phyloP scores from a whole-genome alignment of 2,329 filamentous ascomycete species.

The Metarhizium anisopliae region DNA sequence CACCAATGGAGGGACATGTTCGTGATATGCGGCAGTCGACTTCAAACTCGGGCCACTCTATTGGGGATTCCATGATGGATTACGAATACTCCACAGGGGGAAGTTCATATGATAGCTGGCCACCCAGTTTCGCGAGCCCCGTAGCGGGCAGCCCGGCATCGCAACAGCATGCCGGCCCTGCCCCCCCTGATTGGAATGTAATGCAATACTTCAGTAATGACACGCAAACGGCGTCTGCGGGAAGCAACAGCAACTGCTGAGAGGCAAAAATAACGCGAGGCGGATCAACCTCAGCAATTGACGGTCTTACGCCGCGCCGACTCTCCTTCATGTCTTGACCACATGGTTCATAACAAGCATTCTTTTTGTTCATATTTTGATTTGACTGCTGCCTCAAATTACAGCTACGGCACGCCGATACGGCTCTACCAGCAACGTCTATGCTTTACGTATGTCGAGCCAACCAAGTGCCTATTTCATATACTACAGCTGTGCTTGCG shows the following conservation, averaged over 20 bases:
- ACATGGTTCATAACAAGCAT: neutral
- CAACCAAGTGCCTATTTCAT: neutral
- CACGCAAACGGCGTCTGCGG: constrained; percentile 20
- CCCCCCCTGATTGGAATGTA: constrained; percentile 21
- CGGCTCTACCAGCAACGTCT: neutral
- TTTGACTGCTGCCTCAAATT: neutral
- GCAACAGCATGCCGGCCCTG: constrained; percentile 14
- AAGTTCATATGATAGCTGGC: neutral
- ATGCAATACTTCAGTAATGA: constrained; percentile 24
- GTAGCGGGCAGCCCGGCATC: constrained; percentile 5
- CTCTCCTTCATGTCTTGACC: neutral
- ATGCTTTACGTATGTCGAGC: neutral
- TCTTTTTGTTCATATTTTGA: constrained; percentile 2
- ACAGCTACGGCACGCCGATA: neutral
- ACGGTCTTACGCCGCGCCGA: neutral
- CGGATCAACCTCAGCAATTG: neutral
- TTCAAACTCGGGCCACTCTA: constrained; percentile 13
- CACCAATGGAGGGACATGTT: constrained; percentile 26
- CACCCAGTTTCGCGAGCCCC: neutral
- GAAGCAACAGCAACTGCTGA: neutral
- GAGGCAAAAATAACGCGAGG: neutral
- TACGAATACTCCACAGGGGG: constrained; percentile 30
- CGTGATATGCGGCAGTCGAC: constrained; percentile 23
- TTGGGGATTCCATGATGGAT: constrained; percentile 28
- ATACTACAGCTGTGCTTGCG: neutral